Percentiles rank a stretch among this genome's conserved stretches.
Evolutionary conservation across 768 basidiomycete species (phyloP).

Genomic region (Auricularia auricula-judae): DNA sequence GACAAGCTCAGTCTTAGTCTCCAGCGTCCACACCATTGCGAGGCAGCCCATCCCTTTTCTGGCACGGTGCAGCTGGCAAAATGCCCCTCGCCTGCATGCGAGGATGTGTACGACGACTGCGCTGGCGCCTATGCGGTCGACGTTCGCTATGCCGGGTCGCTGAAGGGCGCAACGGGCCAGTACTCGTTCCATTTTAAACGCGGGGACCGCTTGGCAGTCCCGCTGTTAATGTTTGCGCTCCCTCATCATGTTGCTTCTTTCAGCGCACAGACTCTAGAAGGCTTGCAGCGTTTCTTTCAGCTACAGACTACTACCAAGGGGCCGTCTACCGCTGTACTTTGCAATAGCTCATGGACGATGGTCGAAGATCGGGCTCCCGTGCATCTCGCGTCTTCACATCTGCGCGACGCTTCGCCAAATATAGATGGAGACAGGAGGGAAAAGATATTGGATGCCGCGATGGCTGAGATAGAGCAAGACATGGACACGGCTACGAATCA

Average conservation of each 20-base stretch:
- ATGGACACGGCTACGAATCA: not conserved
- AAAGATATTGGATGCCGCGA: not conserved
- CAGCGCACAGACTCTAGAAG: not conserved
- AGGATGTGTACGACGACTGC: not conserved
- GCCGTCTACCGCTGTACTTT: not conserved
- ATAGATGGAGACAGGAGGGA: not conserved
- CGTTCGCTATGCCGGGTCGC: not conserved
- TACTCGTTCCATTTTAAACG: slow-evolving; percentile 2
- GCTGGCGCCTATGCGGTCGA: slow-evolving; percentile 1
- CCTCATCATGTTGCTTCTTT: slow-evolving; percentile 5
- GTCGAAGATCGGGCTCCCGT: not conserved
- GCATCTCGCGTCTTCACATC: not conserved
- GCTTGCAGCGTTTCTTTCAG: not conserved
- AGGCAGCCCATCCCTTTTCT: not conserved
- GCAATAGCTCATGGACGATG: not conserved
- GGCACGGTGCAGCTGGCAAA: slow-evolving; percentile 3
- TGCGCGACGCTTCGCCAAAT: not conserved
- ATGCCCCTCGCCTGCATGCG: not conserved
- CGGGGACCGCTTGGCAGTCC: not conserved
- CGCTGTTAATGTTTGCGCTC: slow-evolving; percentile 6
- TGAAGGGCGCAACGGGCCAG: not conserved
- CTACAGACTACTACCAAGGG: slow-evolving; percentile 6
- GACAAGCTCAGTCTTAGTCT: not conserved
- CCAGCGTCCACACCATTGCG: not conserved
- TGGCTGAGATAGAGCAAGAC: not conserved